These are phyloP conservation scores for Nothophoma quercina DNA, from an alignment of 2,329 filamentous ascomycete genomes.

Conservation along the genomic window DNA sequence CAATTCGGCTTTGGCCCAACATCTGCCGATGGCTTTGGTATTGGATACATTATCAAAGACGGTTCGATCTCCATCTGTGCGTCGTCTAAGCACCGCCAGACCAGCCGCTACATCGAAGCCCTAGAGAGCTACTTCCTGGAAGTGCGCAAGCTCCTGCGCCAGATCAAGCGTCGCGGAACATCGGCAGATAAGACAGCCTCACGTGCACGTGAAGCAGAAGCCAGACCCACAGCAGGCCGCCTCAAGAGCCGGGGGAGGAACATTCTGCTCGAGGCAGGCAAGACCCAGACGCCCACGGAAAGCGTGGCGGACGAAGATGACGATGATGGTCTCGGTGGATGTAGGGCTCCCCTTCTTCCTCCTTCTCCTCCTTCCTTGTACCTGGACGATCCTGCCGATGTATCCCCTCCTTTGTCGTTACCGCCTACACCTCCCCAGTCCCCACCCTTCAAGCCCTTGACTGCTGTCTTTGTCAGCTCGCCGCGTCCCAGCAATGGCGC, in stretches of 20 bases:
- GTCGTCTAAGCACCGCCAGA: constrained; percentile 92
- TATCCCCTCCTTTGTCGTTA: constrained; percentile 15
- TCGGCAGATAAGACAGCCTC: constrained; percentile 62
- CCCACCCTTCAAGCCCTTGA: constrained; percentile 45
- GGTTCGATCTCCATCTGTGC: constrained; percentile 90
- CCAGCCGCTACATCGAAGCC: constrained; percentile 85
- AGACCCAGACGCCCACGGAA: constrained; percentile 63
- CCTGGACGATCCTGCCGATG: constrained; percentile 29
- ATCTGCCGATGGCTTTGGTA: constrained; percentile 91
- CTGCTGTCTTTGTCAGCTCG: constrained; percentile 41
- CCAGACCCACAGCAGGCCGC: constrained; percentile 55
- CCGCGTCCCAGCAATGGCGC: constrained; percentile 19
- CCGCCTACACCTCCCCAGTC: constrained; percentile 47
- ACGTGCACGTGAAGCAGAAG: constrained; percentile 69
- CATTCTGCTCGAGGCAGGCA: constrained; percentile 68
- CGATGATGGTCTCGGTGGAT: constrained; percentile 89
- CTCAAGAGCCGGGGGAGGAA: constrained; percentile 77
- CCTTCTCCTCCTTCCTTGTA: constrained; percentile 22
- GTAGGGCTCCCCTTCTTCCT: constrained; percentile 61
- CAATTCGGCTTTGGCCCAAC: constrained; percentile 98
- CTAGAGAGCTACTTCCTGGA: constrained; percentile 91
- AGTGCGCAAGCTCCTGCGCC: constrained; percentile 81
- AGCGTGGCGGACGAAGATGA: constrained; percentile 78
- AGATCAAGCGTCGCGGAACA: constrained; percentile 66
- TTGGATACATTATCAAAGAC: constrained; percentile 99